Evolutionary conservation across 139 green algal species (phyloP).

Genomic region (Chlamydomonas incerta): DNA sequence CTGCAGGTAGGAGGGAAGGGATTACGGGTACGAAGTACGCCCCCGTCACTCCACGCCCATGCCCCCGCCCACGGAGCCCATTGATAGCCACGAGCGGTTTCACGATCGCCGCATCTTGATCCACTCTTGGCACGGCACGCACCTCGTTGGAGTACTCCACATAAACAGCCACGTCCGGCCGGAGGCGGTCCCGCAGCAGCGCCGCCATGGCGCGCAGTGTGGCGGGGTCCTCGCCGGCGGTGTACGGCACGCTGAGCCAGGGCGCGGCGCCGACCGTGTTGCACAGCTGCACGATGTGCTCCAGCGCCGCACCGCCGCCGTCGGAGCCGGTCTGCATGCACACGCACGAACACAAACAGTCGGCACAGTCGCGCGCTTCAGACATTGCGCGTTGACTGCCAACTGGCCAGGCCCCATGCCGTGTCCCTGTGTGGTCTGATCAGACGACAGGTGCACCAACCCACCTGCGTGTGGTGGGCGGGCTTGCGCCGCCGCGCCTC

Average conservation of each 20-base stretch:
- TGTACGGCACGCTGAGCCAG: conserved; percentile 56
- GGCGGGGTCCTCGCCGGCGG: conserved; percentile 32
- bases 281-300: conserved; percentile 46
- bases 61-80: no score
- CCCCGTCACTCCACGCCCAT: no score
- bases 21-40: no score
- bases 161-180: conserved; percentile 37
- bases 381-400: no score
- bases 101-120: no score
- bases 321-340: no score
- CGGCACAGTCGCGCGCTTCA: no score
- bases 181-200: conserved; percentile 32
- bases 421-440: no score
- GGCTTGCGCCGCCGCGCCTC: conserved; percentile 19
- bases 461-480: conserved; percentile 17
- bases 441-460: no score
- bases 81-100: no score
- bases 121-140: not conserved
- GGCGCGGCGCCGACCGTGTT: conserved; percentile 48
- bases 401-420: no score
- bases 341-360: no score
- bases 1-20: not conserved
- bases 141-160: conserved; percentile 56
- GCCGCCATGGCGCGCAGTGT: conserved; percentile 37
- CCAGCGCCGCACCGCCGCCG: conserved; percentile 31